phyloP scores from a whole-genome alignment of 148 eudicot species.

The Bassia scoparia region DNA sequence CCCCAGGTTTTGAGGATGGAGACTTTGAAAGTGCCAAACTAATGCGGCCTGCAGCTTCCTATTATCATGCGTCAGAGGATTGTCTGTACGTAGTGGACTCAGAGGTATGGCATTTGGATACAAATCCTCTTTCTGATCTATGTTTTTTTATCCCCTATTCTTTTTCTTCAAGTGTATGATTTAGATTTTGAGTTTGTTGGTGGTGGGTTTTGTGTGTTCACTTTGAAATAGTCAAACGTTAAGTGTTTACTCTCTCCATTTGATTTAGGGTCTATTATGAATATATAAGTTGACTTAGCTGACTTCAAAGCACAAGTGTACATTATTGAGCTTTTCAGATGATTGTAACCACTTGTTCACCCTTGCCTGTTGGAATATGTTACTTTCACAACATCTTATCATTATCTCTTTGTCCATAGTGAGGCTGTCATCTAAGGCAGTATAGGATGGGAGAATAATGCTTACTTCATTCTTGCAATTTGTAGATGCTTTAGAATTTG shows the following conservation, averaged over 20 bases:
- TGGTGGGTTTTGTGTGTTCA: neutral
- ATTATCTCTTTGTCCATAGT: neutral
- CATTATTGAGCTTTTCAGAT: no score
- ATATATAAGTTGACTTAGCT: neutral
- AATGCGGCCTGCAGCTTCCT: constrained; percentile 86
- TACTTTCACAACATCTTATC: neutral
- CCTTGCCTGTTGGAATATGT: neutral
- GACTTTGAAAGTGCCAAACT: constrained; percentile 79
- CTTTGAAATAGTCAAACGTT: neutral
- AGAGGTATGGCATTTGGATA: constrained; percentile 45
- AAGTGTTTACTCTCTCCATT: neutral
- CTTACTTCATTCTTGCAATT: no score
- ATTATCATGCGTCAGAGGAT: constrained; percentile 60
- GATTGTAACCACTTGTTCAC: neutral
- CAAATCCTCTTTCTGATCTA: neutral
- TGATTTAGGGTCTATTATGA: neutral
- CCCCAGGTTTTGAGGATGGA: constrained; percentile 97
- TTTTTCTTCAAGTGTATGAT: neutral
- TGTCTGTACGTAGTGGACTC: constrained; percentile 86
- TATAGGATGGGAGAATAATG: no score
- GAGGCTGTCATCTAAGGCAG: neutral
- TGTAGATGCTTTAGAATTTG: no score
- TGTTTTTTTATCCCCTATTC: neutral
- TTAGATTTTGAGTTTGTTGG: neutral
- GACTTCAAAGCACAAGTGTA: no score